phyloP scores from a whole-genome alignment of 2,329 filamentous ascomycete species.

The Didymella glomerata region DNA sequence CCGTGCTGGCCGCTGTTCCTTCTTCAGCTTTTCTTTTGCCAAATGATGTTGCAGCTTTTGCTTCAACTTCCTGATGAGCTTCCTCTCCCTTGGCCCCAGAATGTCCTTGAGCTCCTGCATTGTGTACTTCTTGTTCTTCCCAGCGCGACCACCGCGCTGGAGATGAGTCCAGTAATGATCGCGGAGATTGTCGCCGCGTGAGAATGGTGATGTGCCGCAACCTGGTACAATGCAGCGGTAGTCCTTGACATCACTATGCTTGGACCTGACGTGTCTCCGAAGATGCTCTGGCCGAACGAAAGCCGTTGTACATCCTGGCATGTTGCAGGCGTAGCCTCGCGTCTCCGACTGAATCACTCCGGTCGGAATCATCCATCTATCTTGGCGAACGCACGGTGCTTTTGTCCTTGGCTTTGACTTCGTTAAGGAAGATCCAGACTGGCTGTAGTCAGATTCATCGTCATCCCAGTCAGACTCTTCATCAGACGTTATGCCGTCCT shows the following conservation, averaged over 20 bases:
- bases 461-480: conserved; percentile 12
- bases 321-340: conserved; percentile 24
- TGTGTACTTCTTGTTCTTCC: conserved; percentile 31
- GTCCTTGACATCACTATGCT: conserved; percentile 19
- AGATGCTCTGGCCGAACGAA: conserved; percentile 36
- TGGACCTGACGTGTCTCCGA: conserved; percentile 34
- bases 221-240: conserved; percentile 26
- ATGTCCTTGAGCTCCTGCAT: conserved; percentile 28
- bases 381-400: conserved; percentile 25
- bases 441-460: conserved; percentile 7
- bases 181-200: conserved; percentile 35
- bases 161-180: conserved; percentile 42
- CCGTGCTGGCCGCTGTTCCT: neutral
- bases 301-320: conserved; percentile 8
- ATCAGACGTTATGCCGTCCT: neutral
- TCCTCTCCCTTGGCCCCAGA: conserved; percentile 29
- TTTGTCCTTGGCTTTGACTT: neutral
- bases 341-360: conserved; percentile 9
- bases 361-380: conserved; percentile 21
- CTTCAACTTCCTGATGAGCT: conserved; percentile 20
- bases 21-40: conserved; percentile 10
- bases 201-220: conserved; percentile 25
- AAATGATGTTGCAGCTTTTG: conserved; percentile 20
- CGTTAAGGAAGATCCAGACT: neutral
- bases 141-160: conserved; percentile 25